A percentile compares a stretch with the other conserved stretches of the same genome.
Evolutionary conservation across 2,329 filamentous ascomycete genomes (phyloP).

Genomic region (Colletotrichum noveboracense): DNA sequence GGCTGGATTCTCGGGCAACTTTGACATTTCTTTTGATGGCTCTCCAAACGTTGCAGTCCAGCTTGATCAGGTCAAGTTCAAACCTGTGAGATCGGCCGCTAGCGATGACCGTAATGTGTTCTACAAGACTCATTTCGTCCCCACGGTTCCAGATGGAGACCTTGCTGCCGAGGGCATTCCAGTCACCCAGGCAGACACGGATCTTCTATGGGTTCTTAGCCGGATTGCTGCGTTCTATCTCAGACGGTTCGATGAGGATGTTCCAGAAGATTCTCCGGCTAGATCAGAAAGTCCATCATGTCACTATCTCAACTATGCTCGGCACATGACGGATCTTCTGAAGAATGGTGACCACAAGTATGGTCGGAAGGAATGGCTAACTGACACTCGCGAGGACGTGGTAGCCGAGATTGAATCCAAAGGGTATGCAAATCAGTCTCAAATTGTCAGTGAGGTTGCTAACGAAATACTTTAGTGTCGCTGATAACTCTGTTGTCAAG

Average conservation of each 20-base stretch:
- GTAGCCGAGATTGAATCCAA: neutral
- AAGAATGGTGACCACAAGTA: conserved; percentile 13
- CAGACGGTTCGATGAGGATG: neutral
- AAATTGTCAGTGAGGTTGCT: neutral
- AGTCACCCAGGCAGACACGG: conserved; percentile 22
- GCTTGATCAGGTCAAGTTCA: neutral
- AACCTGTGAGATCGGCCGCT: neutral
- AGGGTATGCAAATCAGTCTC: neutral
- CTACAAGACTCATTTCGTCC: conserved; percentile 5
- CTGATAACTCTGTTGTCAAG: neutral
- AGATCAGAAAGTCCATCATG: neutral
- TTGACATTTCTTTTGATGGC: neutral
- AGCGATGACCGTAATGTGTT: neutral
- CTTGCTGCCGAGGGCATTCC: conserved; percentile 21
- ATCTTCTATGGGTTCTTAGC: neutral
- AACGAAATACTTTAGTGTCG: neutral
- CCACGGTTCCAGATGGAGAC: conserved; percentile 11
- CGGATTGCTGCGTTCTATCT: neutral
- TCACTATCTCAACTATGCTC: conserved; percentile 1
- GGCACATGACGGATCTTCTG: conserved; percentile 28
- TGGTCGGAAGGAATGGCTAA: conserved; percentile 24
- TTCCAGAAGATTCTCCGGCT: neutral
- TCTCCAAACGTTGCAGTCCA: neutral
- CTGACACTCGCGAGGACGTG: neutral
- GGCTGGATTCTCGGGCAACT: conserved; percentile 1